These are phyloP conservation scores for Solanum bulbocastanum DNA, from an alignment of 257 asterid genomes.

Conservation along the genomic window DNA sequence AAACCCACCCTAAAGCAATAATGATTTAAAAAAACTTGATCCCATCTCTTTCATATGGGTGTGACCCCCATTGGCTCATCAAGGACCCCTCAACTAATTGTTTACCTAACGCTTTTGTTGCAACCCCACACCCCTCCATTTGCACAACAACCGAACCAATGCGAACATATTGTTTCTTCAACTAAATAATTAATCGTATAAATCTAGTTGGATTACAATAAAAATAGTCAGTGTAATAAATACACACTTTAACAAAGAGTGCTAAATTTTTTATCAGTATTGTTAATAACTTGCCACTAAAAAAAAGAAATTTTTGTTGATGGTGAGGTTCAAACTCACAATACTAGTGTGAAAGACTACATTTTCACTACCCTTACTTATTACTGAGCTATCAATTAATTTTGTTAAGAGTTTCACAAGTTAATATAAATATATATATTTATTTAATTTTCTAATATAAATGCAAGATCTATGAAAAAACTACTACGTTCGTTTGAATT, in stretches of 20 bases:
- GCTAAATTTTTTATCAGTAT: background rate
- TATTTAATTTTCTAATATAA: no score
- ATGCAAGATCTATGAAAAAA: no score
- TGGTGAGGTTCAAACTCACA: background rate
- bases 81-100: background rate
- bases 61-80: slow-evolving; percentile 6
- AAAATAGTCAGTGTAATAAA: background rate
- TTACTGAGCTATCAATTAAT: background rate
- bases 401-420: background rate
- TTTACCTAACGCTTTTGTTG: slow-evolving; percentile 4
- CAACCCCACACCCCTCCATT: background rate
- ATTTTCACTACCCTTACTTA: background rate
- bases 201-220: background rate
- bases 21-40: background rate
- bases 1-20: background rate
- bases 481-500: fast-evolving
- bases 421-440: no score
- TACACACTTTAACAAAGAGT: no score
- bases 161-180: background rate
- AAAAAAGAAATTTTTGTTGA: background rate
- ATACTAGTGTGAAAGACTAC: background rate
- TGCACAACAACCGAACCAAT: background rate
- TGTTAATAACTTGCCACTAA: background rate
- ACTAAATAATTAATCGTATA: background rate
- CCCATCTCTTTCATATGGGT: slow-evolving; percentile 21